These are phyloP conservation scores for Lipomyces orientalis DNA, from an alignment of 805 yeast genomes.

Conservation along the genomic window DNA sequence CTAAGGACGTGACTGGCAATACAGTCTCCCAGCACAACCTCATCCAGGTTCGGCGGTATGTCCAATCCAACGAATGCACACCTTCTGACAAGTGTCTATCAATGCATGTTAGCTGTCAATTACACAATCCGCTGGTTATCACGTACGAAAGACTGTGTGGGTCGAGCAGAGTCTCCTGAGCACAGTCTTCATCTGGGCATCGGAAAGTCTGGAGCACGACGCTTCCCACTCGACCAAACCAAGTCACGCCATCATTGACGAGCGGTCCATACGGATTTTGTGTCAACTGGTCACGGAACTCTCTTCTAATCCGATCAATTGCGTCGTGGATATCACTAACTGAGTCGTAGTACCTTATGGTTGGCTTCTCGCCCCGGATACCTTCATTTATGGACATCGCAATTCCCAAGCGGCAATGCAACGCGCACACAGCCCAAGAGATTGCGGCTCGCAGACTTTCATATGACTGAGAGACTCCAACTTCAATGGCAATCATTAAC, in stretches of 20 bases:
- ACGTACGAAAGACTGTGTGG: conserved; percentile 4
- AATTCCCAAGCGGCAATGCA: conserved; percentile 4
- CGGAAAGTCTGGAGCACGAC: conserved; percentile 2
- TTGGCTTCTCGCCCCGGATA: background rate
- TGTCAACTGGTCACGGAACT: background rate
- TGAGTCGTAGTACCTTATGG: background rate
- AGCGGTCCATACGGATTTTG: conserved; percentile 3
- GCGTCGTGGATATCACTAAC: background rate
- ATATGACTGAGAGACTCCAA: conserved; percentile 2
- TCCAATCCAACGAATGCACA: background rate
- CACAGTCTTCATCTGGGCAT: background rate
- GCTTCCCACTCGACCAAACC: background rate
- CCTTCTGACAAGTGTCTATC: background rate
- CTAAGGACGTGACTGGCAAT: background rate
- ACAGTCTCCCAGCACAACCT: background rate
- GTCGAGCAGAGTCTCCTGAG: background rate
- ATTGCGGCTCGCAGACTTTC: background rate
- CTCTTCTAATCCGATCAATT: background rate
- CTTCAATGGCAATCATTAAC: conserved; percentile 1
- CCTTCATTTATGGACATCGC: conserved; percentile 1
- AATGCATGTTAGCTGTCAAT: background rate
- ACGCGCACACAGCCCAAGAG: conserved; percentile 1
- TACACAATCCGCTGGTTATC: background rate
- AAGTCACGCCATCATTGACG: background rate
- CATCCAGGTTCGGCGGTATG: background rate